phyloP scores from a whole-genome alignment of 495 filamentous ascomycete species.

The Penicillium steckii region DNA sequence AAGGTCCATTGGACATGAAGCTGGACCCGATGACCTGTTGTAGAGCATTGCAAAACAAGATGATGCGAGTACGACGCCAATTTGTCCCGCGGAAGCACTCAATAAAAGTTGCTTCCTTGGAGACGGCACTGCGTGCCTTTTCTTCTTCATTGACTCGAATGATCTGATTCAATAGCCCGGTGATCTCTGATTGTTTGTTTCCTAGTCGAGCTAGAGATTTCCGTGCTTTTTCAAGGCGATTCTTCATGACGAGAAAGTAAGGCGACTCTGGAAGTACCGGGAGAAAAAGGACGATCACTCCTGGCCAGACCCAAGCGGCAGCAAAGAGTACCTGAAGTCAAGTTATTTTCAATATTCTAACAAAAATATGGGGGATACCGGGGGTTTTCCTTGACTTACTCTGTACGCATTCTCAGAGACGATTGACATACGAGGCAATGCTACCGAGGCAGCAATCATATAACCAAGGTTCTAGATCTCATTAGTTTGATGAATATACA shows the following conservation, averaged over 20 bases:
- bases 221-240: slow-evolving; percentile 3
- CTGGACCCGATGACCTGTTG: slow-evolving; percentile 21
- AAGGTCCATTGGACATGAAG: slow-evolving; percentile 23
- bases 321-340: slow-evolving; percentile 16
- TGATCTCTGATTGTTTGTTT: not conserved
- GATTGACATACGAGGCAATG: slow-evolving; percentile 10
- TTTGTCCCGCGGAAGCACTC: slow-evolving; percentile 29
- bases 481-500: not conserved
- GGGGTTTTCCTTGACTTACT: not conserved
- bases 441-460: slow-evolving; percentile 14
- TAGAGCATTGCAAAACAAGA: slow-evolving; percentile 19
- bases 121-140: slow-evolving; percentile 1
- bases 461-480: slow-evolving; percentile 10
- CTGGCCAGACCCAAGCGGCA: slow-evolving; percentile 12
- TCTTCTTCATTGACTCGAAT: slow-evolving; percentile 4
- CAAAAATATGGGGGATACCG: no score
- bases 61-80: slow-evolving; percentile 31
- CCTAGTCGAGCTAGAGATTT: slow-evolving; percentile 2
- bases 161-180: not conserved
- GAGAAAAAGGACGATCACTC: slow-evolving; percentile 5
- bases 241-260: slow-evolving; percentile 12
- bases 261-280: slow-evolving; percentile 8
- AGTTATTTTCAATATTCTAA: not conserved
- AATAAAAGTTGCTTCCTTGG: slow-evolving; percentile 8
- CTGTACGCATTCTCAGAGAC: slow-evolving; percentile 7